A percentile compares a stretch with the other conserved stretches of the same genome.
These are phyloP conservation scores for maize (Zea mays) DNA, from an alignment of 176 grass and related monocot genomes.

Conservation along the genomic window DNA sequence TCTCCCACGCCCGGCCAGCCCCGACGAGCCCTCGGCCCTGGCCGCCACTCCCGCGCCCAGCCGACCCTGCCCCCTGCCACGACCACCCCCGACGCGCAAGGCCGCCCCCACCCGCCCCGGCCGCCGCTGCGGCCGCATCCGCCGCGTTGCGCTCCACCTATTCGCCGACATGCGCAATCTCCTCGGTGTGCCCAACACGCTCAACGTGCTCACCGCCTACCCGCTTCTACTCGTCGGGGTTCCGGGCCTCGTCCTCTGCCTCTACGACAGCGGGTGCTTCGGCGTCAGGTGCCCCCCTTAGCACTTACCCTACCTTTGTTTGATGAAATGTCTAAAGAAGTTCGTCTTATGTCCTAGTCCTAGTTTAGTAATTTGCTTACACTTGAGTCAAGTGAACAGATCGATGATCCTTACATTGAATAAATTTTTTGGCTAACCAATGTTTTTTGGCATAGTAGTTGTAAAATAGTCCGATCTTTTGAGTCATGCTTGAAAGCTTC, in stretches of 20 bases:
- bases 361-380: not conserved
- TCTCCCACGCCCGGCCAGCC: too few species aligned
- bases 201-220: conserved; percentile 85
- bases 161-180: conserved; percentile 99
- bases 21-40: too few species aligned
- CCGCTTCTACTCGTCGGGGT: conserved; percentile 86
- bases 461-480: not conserved
- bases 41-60: too few species aligned
- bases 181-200: conserved; percentile 91
- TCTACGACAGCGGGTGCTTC: conserved; percentile 78
- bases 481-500: conserved; percentile 5
- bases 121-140: too few species aligned
- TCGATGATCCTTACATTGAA: not conserved
- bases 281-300: conserved; percentile 65
- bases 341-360: not conserved
- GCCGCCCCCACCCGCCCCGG: too few species aligned
- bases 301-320: conserved; percentile 8
- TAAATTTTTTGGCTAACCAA: not conserved
- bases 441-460: not conserved
- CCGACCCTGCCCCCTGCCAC: too few species aligned
- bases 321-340: conserved; percentile 34
- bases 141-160: conserved; percentile 77
- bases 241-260: conserved; percentile 72
- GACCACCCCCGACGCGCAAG: too few species aligned
- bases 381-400: not conserved